Conservation (phyloP, 768 basidiomycete genomes). For the Plicaturopsis crispa region DNA sequence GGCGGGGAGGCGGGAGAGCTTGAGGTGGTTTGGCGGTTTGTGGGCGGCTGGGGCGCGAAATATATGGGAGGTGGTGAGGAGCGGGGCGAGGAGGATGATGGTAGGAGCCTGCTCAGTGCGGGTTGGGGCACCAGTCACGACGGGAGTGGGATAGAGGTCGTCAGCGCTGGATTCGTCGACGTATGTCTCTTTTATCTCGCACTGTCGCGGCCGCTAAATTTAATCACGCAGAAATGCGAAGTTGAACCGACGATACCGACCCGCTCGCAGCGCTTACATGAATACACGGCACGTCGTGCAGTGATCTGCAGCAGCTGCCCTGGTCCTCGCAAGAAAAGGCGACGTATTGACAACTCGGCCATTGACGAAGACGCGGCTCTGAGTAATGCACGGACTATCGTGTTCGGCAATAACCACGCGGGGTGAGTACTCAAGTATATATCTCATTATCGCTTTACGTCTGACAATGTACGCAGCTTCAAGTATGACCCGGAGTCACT, state of each 20-base stretch:
- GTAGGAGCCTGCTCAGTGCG: slow-evolving; percentile 53
- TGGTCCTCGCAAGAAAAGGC: too few relatives aligned
- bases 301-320: background rate
- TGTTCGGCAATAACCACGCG: too few relatives aligned
- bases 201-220: too few relatives aligned
- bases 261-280: slow-evolving; percentile 5
- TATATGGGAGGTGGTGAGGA: slow-evolving; percentile 16
- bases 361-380: too few relatives aligned
- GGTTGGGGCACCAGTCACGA: slow-evolving; percentile 78
- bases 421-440: too few relatives aligned
- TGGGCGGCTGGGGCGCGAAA: slow-evolving; percentile 13
- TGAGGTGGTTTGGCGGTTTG: slow-evolving; percentile 16
- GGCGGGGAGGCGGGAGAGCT: slow-evolving; percentile 31
- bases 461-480: too few relatives aligned
- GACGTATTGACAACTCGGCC: too few relatives aligned
- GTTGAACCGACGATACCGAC: too few relatives aligned
- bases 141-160: slow-evolving; percentile 67
- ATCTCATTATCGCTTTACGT: too few relatives aligned
- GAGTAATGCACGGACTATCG: too few relatives aligned
- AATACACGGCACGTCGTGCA: slow-evolving; percentile 6
- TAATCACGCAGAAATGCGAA: too few relatives aligned
- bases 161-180: slow-evolving; percentile 55
- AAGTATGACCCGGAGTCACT: too few relatives aligned
- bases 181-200: slow-evolving; percentile 31
- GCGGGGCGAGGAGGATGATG: slow-evolving; percentile 37